Evolutionary conservation across 2,329 filamentous ascomycete species (phyloP).

Genomic region (Paraconiothyrium brasiliense): DNA sequence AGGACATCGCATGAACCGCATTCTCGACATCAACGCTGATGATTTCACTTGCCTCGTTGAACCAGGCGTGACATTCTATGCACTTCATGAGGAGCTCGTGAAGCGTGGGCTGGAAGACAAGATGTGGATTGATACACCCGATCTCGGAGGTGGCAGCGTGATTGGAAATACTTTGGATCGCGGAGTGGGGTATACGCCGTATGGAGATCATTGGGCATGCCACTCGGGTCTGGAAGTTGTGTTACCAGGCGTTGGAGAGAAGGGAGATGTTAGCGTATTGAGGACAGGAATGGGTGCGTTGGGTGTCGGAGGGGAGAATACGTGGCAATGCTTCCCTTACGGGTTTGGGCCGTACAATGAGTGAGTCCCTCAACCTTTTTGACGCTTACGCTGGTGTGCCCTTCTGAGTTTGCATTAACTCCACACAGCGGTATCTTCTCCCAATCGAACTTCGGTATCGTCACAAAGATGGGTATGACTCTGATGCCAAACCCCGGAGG

Average conservation of each 20-base stretch:
- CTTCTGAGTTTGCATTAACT: neutral
- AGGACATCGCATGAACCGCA: constrained; percentile 53
- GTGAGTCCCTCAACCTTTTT: constrained; percentile 10
- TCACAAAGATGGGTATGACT: constrained; percentile 62
- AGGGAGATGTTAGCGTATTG: constrained; percentile 34
- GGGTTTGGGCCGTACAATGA: constrained; percentile 50
- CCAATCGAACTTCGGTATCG: constrained; percentile 48
- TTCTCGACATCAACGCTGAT: constrained; percentile 52
- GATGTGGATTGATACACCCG: constrained; percentile 56
- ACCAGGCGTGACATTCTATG: constrained; percentile 62
- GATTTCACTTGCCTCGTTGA: constrained; percentile 55
- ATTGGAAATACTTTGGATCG: constrained; percentile 49
- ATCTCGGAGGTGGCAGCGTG: constrained; percentile 47
- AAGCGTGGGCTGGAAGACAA: constrained; percentile 50
- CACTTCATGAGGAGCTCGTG: constrained; percentile 58
- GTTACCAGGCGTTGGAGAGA: constrained; percentile 49
- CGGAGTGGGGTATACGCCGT: constrained; percentile 48
- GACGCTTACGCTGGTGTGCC: too few species aligned
- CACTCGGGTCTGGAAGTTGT: constrained; percentile 58
- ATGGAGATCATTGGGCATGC: constrained; percentile 56
- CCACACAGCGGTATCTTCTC: constrained; percentile 43
- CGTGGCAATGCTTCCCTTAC: constrained; percentile 47
- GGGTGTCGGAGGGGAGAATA: constrained; percentile 29
- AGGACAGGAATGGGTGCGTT: constrained; percentile 43
- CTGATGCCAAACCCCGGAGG: constrained; percentile 35